Percentiles rank a stretch among this genome's conserved stretches.
These are phyloP conservation scores for Lipomyces yamanashiensis DNA, from an alignment of 805 yeast genomes.

Conservation along the genomic window DNA sequence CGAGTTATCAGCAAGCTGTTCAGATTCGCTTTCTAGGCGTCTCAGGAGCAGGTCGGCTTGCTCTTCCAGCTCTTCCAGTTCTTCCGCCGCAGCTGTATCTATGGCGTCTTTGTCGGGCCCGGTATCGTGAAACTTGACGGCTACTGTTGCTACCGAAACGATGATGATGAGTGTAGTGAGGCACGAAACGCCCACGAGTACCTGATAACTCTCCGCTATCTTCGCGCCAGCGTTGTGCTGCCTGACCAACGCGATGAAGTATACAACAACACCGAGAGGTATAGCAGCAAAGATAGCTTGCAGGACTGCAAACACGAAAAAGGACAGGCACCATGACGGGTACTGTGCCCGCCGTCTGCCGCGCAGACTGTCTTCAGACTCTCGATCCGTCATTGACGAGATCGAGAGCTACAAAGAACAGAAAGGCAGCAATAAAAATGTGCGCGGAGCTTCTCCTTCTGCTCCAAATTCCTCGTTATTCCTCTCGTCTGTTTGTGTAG, in stretches of 20 bases:
- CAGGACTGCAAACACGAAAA: slow-evolving; percentile 21
- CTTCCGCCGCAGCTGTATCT: background rate
- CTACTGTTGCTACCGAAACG: slow-evolving; percentile 1
- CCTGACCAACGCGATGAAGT: slow-evolving; percentile 15
- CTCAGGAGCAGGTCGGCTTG: slow-evolving; percentile 4
- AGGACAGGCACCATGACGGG: slow-evolving; percentile 28
- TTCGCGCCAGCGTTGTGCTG: background rate
- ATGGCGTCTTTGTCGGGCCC: slow-evolving; percentile 1
- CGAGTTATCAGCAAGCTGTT: background rate
- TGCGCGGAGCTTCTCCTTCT: slow-evolving; percentile 1
- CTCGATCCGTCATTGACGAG: slow-evolving; percentile 1
- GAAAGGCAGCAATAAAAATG: background rate
- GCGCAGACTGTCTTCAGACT: background rate
- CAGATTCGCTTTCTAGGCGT: slow-evolving; percentile 3
- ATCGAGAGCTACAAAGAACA: background rate
- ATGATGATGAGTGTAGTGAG: slow-evolving; percentile 11
- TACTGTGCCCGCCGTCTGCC: slow-evolving; percentile 8
- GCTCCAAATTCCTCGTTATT: background rate
- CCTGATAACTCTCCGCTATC: slow-evolving; percentile 15
- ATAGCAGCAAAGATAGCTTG: slow-evolving; percentile 26
- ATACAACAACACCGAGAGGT: slow-evolving; percentile 24
- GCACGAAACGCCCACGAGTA: slow-evolving; percentile 14
- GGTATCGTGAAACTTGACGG: slow-evolving; percentile 8
- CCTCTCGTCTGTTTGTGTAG: background rate
- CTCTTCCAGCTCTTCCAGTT: slow-evolving; percentile 7